Evolutionary conservation across 169 alveolate genomes (phyloP).

Genomic region (Neospora caninum): DNA sequence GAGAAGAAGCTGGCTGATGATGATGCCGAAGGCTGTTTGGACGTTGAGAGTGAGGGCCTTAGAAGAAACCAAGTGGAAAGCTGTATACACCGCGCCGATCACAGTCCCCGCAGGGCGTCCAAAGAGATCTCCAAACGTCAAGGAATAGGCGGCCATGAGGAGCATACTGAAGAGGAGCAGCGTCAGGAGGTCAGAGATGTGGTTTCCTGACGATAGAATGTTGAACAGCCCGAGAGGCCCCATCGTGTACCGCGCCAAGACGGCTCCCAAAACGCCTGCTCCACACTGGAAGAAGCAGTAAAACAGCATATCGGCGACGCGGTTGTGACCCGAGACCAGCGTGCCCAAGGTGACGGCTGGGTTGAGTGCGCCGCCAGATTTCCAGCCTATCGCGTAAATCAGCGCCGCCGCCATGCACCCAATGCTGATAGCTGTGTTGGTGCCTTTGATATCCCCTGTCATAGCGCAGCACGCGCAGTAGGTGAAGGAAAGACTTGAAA

Average conservation of each 20-base stretch:
- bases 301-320: not conserved
- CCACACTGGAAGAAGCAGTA: constrained; percentile 29
- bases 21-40: constrained; percentile 24
- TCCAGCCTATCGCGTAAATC: constrained; percentile 25
- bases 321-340: not conserved
- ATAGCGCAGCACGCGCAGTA: constrained; percentile 37
- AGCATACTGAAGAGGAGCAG: constrained; percentile 12
- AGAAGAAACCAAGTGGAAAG: not conserved
- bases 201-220: not conserved
- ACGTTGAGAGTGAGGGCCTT: constrained; percentile 4
- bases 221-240: constrained; percentile 15
- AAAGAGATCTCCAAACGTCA: not conserved
- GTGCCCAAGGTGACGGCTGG: constrained; percentile 21
- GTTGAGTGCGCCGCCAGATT: constrained; percentile 31
- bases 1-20: constrained; percentile 4
- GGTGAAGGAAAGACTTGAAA: not conserved
- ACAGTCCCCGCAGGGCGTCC: constrained; percentile 30
- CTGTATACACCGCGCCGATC: not conserved
- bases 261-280: constrained; percentile 25
- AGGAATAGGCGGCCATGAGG: constrained; percentile 23
- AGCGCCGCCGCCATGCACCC: constrained; percentile 42
- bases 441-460: not conserved
- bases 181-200: not conserved
- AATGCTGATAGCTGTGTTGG: constrained; percentile 29
- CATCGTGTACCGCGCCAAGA: constrained; percentile 39